Evolutionary conservation across 192 early-diverging fungal species (phyloP).

Genomic region (Coemansia sp.): DNA sequence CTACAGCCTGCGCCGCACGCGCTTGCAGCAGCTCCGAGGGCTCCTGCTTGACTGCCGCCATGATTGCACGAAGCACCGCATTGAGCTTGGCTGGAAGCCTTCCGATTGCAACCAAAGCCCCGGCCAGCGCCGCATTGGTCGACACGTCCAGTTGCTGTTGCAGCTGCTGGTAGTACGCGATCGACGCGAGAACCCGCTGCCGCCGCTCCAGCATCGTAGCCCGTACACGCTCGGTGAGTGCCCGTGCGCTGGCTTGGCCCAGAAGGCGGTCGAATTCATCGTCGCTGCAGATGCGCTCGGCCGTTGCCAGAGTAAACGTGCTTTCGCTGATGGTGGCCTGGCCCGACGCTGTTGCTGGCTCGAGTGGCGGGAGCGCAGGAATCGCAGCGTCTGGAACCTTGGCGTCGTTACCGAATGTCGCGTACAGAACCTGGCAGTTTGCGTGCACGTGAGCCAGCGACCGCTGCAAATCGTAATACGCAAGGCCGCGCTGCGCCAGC

Average conservation of each 20-base stretch:
- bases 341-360: background rate
- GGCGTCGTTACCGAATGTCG: constrained; percentile 46
- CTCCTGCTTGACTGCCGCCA: constrained; percentile 81
- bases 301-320: constrained; percentile 63
- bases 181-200: constrained; percentile 64
- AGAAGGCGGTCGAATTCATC: constrained; percentile 53
- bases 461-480: constrained; percentile 6
- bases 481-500: background rate
- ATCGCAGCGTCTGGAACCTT: constrained; percentile 13
- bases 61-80: constrained; percentile 81
- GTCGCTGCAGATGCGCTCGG: constrained; percentile 49
- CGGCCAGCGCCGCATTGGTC: constrained; percentile 66
- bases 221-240: background rate
- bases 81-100: constrained; percentile 81
- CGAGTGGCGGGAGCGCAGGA: background rate
- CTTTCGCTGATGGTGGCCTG: background rate
- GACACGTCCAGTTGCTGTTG: constrained; percentile 69
- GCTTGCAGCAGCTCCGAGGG: constrained; percentile 58
- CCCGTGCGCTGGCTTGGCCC: constrained; percentile 22
- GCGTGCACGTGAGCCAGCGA: constrained; percentile 3
- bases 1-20: constrained; percentile 60
- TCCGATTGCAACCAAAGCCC: constrained; percentile 78
- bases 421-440: constrained; percentile 9
- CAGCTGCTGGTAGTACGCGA: constrained; percentile 69
- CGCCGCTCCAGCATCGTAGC: constrained; percentile 59